A percentile compares a stretch with the other conserved stretches of the same genome.
These are phyloP conservation scores for Trametes versicolor DNA, from an alignment of 1,284 basidiomycete species.

Conservation along the genomic window DNA sequence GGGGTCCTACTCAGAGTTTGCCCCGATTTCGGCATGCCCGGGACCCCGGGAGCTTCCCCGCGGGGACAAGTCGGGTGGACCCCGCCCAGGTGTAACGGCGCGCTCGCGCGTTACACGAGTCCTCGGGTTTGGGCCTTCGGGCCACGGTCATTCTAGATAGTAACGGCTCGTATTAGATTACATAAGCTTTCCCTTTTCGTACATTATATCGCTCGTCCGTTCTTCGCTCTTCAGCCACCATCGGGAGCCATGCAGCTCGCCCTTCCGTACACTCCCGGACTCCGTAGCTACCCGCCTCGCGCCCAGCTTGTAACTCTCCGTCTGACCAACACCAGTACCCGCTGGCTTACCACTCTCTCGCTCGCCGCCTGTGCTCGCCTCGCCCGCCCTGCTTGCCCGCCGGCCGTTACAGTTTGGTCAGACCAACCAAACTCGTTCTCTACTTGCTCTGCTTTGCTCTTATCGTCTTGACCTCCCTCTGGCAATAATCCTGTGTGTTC, in stretches of 20 bases:
- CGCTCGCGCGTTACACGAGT: slow-evolving; percentile 8
- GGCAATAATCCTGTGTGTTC: background rate
- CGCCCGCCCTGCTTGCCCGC: slow-evolving; percentile 9
- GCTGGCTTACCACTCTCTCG: slow-evolving; percentile 3
- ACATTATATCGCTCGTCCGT: slow-evolving; percentile 5
- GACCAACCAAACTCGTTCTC: slow-evolving; percentile 9
- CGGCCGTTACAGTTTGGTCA: slow-evolving; percentile 14
- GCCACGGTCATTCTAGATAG: slow-evolving; percentile 2
- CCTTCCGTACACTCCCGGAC: background rate
- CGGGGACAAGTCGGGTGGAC: slow-evolving; percentile 20
- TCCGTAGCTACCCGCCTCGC: slow-evolving; percentile 11
- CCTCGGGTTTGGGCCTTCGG: slow-evolving; percentile 13
- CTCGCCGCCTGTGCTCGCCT: slow-evolving; percentile 1
- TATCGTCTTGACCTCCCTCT: background rate
- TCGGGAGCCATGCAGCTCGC: slow-evolving; percentile 4
- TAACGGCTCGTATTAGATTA: too few species aligned
- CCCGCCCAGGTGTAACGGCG: background rate
- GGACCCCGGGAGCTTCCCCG: slow-evolving; percentile 34
- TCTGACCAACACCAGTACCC: slow-evolving; percentile 13
- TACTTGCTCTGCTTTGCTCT: slow-evolving; percentile 2
- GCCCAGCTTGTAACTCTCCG: slow-evolving; percentile 6
- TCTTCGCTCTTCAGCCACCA: slow-evolving; percentile 7
- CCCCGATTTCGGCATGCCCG: background rate
- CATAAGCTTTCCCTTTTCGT: slow-evolving; percentile 5
- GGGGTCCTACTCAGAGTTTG: slow-evolving; percentile 11